Evolutionary conservation across 441 rosid species (phyloP).

Genomic region (Metrosideros polymorpha): DNA sequence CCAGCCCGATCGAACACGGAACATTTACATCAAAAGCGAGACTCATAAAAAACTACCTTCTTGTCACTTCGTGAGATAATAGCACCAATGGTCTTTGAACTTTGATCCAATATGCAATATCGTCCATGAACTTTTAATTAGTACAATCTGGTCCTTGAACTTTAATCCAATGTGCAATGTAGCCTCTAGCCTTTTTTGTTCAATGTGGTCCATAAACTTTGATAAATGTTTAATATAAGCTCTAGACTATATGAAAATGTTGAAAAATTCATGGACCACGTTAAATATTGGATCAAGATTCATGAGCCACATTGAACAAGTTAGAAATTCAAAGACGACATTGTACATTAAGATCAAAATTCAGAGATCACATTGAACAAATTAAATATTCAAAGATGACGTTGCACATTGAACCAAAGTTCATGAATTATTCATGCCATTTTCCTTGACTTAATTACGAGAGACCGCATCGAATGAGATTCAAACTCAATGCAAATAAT

Average conservation of each 20-base stretch:
- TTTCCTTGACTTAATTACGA: accelerated
- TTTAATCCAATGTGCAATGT: accelerated
- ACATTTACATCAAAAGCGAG: background rate
- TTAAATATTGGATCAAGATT: background rate
- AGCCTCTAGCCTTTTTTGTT: background rate
- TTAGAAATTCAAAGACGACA: too few relatives aligned
- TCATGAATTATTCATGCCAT: accelerated
- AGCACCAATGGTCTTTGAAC: accelerated
- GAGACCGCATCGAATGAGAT: accelerated
- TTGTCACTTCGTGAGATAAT: background rate
- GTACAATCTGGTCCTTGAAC: accelerated
- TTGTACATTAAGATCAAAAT: background rate
- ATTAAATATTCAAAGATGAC: too few relatives aligned
- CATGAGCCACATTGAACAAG: too few relatives aligned
- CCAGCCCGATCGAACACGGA: background rate
- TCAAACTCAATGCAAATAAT: background rate
- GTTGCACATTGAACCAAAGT: background rate
- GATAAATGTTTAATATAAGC: background rate
- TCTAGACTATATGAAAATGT: background rate
- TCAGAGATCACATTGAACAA: too few relatives aligned
- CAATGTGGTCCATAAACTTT: accelerated
- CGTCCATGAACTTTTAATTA: accelerated
- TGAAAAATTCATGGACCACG: accelerated
- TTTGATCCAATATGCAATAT: accelerated
- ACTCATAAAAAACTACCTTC: background rate